A percentile compares a stretch with the other conserved stretches of the same genome.
phyloP scores from a whole-genome alignment of 2,329 filamentous ascomycete species.

The Tolypocladium ophioglossoides region DNA sequence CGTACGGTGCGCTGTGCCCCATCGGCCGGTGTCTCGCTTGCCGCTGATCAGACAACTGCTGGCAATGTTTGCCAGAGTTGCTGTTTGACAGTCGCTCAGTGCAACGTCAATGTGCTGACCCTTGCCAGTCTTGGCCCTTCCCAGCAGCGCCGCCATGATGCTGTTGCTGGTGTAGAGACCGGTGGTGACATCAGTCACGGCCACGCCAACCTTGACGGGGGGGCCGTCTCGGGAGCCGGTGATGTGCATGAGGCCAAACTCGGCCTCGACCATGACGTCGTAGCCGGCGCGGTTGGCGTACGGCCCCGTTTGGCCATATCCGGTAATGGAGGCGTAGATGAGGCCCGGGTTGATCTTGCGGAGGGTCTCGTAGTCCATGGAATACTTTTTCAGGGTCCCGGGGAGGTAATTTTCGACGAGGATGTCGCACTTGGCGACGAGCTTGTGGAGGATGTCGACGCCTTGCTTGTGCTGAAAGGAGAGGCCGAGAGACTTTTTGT shows the following conservation, averaged over 20 bases:
- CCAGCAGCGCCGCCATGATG: slow-evolving; percentile 87
- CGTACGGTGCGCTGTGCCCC: slow-evolving; percentile 91
- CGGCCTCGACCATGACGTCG: slow-evolving; percentile 98
- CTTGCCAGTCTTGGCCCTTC: slow-evolving; percentile 59
- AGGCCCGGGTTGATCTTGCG: slow-evolving; percentile 72
- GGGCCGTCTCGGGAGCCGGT: slow-evolving; percentile 80
- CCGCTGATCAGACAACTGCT: slow-evolving; percentile 85
- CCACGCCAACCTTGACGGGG: slow-evolving; percentile 94
- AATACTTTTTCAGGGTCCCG: slow-evolving; percentile 79
- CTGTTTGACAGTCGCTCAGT: slow-evolving; percentile 89
- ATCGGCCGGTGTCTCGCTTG: slow-evolving; percentile 75
- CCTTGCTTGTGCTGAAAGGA: slow-evolving; percentile 83
- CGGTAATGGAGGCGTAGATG: slow-evolving; percentile 93
- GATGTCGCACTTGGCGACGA: slow-evolving; percentile 79
- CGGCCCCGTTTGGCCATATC: slow-evolving; percentile 91
- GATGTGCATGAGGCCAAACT: slow-evolving; percentile 98
- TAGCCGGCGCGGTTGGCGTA: slow-evolving; percentile 84
- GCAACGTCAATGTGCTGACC: slow-evolving; percentile 91
- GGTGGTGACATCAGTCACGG: slow-evolving; percentile 91
- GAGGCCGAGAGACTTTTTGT: slow-evolving; percentile 88
- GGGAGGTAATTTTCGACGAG: slow-evolving; percentile 96
- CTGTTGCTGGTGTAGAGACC: slow-evolving; percentile 91
- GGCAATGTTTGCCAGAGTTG: slow-evolving; percentile 89
- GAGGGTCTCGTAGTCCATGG: slow-evolving; percentile 77
- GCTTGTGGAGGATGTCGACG: slow-evolving; percentile 74